These are phyloP conservation scores for Cadophora sp. DNA, from an alignment of 2,329 filamentous ascomycete species.

Conservation along the genomic window DNA sequence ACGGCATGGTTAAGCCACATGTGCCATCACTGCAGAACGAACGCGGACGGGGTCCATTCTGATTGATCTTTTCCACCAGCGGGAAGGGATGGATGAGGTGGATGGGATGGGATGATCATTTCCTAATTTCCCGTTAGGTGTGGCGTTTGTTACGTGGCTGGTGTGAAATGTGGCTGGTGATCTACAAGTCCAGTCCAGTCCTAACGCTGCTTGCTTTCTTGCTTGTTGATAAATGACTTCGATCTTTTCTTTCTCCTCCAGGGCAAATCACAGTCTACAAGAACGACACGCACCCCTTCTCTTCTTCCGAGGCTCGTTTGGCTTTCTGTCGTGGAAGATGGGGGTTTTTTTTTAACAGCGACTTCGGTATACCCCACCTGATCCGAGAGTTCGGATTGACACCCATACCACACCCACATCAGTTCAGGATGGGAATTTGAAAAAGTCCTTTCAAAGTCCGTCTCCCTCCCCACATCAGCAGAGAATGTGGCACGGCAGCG, in stretches of 20 bases:
- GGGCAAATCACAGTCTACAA: conserved; percentile 23
- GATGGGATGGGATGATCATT: conserved; percentile 16
- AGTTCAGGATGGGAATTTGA: neutral
- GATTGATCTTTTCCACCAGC: neutral
- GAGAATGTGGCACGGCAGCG: neutral
- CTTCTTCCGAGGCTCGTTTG: neutral
- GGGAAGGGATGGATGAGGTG: no score
- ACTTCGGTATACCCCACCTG: neutral
- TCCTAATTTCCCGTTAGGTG: conserved; percentile 11
- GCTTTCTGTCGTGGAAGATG: neutral
- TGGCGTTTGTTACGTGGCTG: conserved; percentile 26
- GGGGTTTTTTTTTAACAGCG: no score
- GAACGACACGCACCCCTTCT: conserved; percentile 11
- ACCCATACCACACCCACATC: no score
- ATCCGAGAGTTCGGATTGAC: neutral
- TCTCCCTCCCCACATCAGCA: neutral
- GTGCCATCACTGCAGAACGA: no score
- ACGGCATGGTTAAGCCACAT: no score
- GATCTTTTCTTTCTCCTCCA: no score
- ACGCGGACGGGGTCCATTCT: no score
- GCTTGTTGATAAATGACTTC: no score
- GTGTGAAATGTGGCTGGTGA: neutral
- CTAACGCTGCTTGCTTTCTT: neutral
- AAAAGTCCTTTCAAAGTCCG: neutral
- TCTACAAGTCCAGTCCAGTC: conserved; percentile 15